These are phyloP conservation scores for Fusarium nurragi DNA, from an alignment of 2,329 filamentous ascomycete genomes.

Conservation along the genomic window DNA sequence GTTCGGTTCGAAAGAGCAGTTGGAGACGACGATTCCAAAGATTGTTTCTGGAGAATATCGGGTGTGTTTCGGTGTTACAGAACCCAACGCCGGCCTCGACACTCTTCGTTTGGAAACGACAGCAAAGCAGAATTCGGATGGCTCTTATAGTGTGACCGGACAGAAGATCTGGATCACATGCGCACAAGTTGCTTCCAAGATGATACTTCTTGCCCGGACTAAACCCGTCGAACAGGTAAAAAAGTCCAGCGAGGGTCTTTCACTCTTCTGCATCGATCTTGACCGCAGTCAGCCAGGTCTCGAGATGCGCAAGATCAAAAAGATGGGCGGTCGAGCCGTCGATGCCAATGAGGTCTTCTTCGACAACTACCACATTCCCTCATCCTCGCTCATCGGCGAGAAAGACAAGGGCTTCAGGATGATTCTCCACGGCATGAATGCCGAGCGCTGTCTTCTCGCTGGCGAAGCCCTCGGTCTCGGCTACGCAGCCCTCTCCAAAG, in stretches of 20 bases:
- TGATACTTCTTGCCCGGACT: slow-evolving; percentile 84
- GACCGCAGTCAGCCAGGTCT: slow-evolving; percentile 68
- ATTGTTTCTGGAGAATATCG: slow-evolving; percentile 77
- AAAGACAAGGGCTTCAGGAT: slow-evolving; percentile 84
- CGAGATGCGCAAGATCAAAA: slow-evolving; percentile 77
- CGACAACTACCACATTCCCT: slow-evolving; percentile 76
- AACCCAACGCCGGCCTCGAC: slow-evolving; percentile 82
- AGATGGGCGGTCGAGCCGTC: slow-evolving; percentile 85
- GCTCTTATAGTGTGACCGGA: slow-evolving; percentile 73
- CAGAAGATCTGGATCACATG: slow-evolving; percentile 93
- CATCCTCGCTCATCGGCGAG: slow-evolving; percentile 71
- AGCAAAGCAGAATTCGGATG: slow-evolving; percentile 64
- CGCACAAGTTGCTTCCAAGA: slow-evolving; percentile 82
- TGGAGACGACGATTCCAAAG: slow-evolving; percentile 70
- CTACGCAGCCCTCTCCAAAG: slow-evolving; percentile 73
- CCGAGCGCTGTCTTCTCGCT: slow-evolving; percentile 77
- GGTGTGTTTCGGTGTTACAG: slow-evolving; percentile 86
- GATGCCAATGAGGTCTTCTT: slow-evolving; percentile 92
- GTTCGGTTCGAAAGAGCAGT: slow-evolving; percentile 74
- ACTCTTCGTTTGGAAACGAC: slow-evolving; percentile 75
- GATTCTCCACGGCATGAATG: slow-evolving; percentile 82
- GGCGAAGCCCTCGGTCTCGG: slow-evolving; percentile 84
- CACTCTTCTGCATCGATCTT: slow-evolving; percentile 82
- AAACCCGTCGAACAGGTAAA: slow-evolving; percentile 72
- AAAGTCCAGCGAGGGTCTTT: slow-evolving; percentile 79